These are phyloP conservation scores for Lyophyllum semitale DNA, from an alignment of 768 basidiomycete genomes.

Conservation along the genomic window DNA sequence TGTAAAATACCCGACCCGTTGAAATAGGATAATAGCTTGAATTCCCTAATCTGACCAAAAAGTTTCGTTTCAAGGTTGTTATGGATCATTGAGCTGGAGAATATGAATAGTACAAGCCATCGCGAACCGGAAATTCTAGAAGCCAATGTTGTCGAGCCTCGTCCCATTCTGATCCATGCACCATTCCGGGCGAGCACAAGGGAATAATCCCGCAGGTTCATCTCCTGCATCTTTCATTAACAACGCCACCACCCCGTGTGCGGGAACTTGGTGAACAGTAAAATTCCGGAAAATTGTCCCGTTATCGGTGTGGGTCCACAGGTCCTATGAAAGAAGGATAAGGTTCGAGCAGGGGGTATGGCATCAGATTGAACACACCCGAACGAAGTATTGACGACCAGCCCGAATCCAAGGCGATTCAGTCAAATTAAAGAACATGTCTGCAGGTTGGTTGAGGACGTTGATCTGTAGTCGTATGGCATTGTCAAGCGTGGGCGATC, in stretches of 20 bases:
- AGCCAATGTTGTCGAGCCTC: slow-evolving; percentile 16
- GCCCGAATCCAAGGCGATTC: slow-evolving; percentile 70
- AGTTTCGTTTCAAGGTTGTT: not conserved
- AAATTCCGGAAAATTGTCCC: slow-evolving; percentile 67
- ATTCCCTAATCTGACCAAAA: no score
- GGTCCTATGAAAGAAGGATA: slow-evolving; percentile 44
- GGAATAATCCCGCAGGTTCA: slow-evolving; percentile 62
- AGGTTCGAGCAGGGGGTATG: not conserved
- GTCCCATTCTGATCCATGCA: slow-evolving; percentile 66
- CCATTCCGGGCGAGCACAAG: slow-evolving; percentile 61
- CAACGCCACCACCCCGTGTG: slow-evolving; percentile 74
- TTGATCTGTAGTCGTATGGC: slow-evolving; percentile 43
- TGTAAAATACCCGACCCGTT: no score
- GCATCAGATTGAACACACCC: slow-evolving; percentile 36
- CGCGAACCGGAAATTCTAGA: not conserved
- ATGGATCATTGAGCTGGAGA: not conserved
- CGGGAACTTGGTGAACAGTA: slow-evolving; percentile 53
- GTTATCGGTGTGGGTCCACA: slow-evolving; percentile 76
- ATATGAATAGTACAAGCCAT: not conserved
- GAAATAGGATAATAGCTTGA: no score
- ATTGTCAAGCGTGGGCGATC: not conserved
- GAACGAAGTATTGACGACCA: slow-evolving; percentile 59
- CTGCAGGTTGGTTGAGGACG: slow-evolving; percentile 51
- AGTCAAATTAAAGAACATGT: slow-evolving; percentile 60
- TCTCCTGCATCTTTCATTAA: slow-evolving; percentile 67